Evolutionary conservation across 352 stramenopile species (phyloP), one percentile per base, ranked within the genome.

Genomic region (Bremia lactucae): DNA sequence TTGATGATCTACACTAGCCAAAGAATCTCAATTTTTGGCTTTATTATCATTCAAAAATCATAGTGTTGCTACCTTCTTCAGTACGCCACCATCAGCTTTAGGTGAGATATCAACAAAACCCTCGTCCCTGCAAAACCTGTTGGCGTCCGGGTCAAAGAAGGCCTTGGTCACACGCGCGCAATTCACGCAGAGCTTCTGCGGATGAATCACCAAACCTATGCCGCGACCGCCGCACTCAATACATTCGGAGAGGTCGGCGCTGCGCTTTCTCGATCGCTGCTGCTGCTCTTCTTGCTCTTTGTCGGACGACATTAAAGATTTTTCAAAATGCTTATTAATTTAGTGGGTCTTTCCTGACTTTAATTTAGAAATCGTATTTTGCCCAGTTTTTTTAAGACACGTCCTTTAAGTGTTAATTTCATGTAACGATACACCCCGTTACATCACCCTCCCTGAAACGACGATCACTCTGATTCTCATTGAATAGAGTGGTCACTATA

Each of bases 51-150:
- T 31, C 15, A 31, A 33, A 31, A 43, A 18, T 2, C 20, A 18
- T 16, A 8, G 20, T 33, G 22, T 31, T 25, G 21, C 13, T 31
- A 87, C 71, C 52, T 92, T 92, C 52, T 92, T 92, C 2, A 92
- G 49, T 9, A 92, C 69, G 7, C 72, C 70, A 16, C 79, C 79
- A 38, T 92, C 72, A 0, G 77, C 79, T 3, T 59, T 51, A 1
- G 72, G 74, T 7, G 79, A 83, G 42, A 92, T 92, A 48, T 92
- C 79, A 36, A 87, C 65, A 41, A 88, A 92, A 14, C 79, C 79
- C 35, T 89, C 59, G 3, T 84, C 67, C 6, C 52, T 55, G 52
- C 74, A 88, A 50, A 78, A 88, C 13, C 46, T 48, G 59, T 54
- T 79, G 36, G 51, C 49, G n/a, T 81, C 62, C 2, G 79, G 79